Evolutionary conservation across 2,329 filamentous ascomycete species (phyloP), one percentile per base, ranked within the genome.

Genomic region (Beauveria varroae): DNA sequence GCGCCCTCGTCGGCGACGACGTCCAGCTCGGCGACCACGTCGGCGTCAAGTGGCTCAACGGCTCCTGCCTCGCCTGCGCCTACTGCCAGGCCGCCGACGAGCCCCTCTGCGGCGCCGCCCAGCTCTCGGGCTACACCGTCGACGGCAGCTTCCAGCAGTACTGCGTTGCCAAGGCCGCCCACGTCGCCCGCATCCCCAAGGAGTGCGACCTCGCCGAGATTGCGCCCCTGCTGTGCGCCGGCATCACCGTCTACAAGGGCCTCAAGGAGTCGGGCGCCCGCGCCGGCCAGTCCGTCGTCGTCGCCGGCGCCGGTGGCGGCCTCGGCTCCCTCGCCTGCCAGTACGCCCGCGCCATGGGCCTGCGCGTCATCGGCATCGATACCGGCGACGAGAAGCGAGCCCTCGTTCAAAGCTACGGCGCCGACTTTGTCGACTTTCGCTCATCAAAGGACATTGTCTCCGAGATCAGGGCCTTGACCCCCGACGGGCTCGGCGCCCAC

Each of bases 61-160:
- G 91, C 65, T 88, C 89, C 52, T 97, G 93, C 76, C 80, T 96
- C 64, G 75, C 81, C 65, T 98, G 93, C 79, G 82, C 86, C 68
- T 96, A 90, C 82, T 97, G 93, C 79, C 86, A 88, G 71, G 82
- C 86, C 67, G 75, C 84, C 53, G 89, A 96, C 68, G 93, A 97
- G 78, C 88, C 91, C 3, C 86, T 96, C 6, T 98, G 93, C 78
- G 75, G 82, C 18, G 79, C 89, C 63, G 85, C 90, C 28, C 78
- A 83, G 41, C 84, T 96, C 46, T 96, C 91, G 1, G 93, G 93
- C 61, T 96, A 96, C 82, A 96, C 91, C 5, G 91, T 96, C 72
- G 90, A 96, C 73, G 93, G 93, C 37, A 87, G 87, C 47, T 97
- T 97, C 83, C 93, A 97, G 80, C 87, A 96, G 79, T 97, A 96